Conservation (phyloP, 352 stramenopile species). For the Blastocystis sp. region DNA sequence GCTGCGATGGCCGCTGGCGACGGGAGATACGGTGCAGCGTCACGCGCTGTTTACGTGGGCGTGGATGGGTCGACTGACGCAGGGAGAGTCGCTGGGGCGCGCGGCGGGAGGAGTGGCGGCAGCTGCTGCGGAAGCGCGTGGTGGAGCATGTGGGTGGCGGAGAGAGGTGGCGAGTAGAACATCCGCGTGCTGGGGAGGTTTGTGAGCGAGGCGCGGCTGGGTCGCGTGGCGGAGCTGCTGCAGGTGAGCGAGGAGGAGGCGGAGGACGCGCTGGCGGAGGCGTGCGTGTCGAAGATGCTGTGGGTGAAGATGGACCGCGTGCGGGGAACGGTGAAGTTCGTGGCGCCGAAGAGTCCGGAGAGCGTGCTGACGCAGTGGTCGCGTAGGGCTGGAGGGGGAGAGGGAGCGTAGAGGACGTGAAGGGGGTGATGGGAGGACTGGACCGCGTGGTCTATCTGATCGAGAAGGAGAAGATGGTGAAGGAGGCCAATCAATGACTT, state of each 20-base stretch:
- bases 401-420: conserved; percentile 2
- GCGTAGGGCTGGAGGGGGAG: neutral
- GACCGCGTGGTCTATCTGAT: conserved; percentile 39
- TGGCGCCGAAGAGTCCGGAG: neutral
- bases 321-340: conserved; percentile 6
- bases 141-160: conserved; percentile 6
- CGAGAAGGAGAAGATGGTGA: conserved; percentile 34
- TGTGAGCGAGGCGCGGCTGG: neutral
- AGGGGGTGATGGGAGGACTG: conserved; percentile 19
- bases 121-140: conserved; percentile 12
- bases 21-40: neutral
- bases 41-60: neutral
- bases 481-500: neutral
- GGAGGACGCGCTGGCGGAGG: neutral
- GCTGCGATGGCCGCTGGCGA: neutral
- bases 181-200: conserved; percentile 28
- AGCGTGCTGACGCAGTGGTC: conserved; percentile 20
- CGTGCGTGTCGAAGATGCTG: neutral
- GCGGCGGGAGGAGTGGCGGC: neutral
- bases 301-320: conserved; percentile 37
- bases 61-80: neutral
- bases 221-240: neutral
- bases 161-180: neutral
- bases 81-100: neutral
- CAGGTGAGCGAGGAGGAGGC: conserved; percentile 29